A percentile compares a stretch with the other conserved stretches of the same genome.
These are phyloP conservation scores for Radiomyces spectabilis DNA, from an alignment of 192 early-diverging fungal genomes.

Conservation along the genomic window DNA sequence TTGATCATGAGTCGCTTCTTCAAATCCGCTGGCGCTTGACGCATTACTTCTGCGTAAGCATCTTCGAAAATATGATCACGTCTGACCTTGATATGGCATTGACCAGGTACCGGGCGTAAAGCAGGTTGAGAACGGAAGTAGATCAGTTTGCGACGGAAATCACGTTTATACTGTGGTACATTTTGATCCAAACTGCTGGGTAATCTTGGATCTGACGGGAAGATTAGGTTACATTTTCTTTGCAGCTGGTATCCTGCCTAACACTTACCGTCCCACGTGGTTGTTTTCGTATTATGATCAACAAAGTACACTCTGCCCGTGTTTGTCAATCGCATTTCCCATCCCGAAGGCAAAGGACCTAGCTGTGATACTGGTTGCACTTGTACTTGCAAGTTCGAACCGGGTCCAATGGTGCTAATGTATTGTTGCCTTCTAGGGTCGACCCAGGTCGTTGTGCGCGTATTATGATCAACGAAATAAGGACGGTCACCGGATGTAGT, in stretches of 20 bases:
- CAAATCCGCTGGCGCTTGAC: conserved; percentile 79
- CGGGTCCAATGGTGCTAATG: conserved; percentile 44
- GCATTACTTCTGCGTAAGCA: conserved; percentile 93
- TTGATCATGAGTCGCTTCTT: conserved; percentile 98
- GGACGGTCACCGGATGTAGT: conserved; percentile 72
- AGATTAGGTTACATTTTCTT: no score
- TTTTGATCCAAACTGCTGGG: conserved; percentile 79
- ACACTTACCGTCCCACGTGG: conserved; percentile 94
- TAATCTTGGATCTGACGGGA: conserved; percentile 70
- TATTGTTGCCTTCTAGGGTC: conserved; percentile 73
- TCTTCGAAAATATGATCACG: conserved; percentile 92
- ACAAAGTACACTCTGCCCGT: conserved; percentile 97
- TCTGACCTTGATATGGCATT: conserved; percentile 90
- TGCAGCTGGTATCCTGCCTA: no score
- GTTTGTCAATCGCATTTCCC: conserved; percentile 97
- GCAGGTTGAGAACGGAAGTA: conserved; percentile 93
- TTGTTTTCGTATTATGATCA: conserved; percentile 96
- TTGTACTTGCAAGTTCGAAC: conserved; percentile 52
- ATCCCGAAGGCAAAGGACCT: conserved; percentile 91
- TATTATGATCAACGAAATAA: conserved; percentile 91
- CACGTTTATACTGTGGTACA: conserved; percentile 98
- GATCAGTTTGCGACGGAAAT: conserved; percentile 94
- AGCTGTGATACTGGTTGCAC: conserved; percentile 67
- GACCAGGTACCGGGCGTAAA: conserved; percentile 81
- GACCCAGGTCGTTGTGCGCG: conserved; percentile 85